Conservation (phyloP, 129 eudicot species). For the Glebionis coronaria region DNA sequence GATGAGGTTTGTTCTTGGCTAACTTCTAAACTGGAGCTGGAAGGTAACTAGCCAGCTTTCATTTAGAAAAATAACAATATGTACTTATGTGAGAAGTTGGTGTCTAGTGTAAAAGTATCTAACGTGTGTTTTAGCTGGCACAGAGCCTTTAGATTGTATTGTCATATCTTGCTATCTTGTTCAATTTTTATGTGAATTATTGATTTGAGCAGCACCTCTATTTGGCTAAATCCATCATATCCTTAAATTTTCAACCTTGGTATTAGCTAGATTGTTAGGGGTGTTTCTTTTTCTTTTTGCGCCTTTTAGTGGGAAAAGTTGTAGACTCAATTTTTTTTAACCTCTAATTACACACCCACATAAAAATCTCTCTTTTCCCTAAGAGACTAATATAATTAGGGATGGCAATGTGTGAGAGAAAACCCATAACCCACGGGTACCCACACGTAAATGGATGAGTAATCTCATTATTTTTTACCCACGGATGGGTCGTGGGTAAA, state of each 20-base stretch:
- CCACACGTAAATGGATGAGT: too few species aligned
- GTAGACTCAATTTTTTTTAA: too few species aligned
- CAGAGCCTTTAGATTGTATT: conserved; percentile 9
- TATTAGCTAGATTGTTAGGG: background rate
- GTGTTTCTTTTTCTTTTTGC: too few species aligned
- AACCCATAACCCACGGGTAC: too few species aligned
- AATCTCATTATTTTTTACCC: too few species aligned
- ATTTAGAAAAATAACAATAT: background rate
- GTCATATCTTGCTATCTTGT: conserved; percentile 6
- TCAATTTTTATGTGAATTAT: conserved; percentile 20
- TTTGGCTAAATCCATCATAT: background rate
- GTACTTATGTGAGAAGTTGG: conserved; percentile 11
- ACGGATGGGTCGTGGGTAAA: too few species aligned
- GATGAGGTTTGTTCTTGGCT: conserved; percentile 87
- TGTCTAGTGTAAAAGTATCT: background rate
- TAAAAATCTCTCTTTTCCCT: too few species aligned
- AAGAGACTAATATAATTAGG: too few species aligned
- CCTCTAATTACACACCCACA: too few species aligned
- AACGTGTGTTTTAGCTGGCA: conserved; percentile 4
- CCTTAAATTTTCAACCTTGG: background rate
- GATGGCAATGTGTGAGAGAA: too few species aligned
- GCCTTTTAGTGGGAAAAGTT: too few species aligned
- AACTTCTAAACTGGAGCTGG: conserved; percentile 64
- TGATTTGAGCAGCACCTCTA: conserved; percentile 13
- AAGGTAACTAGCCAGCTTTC: conserved; percentile 30